Evolutionary conservation across 495 filamentous ascomycete genomes (phyloP), one percentile per base, ranked within the genome.

Genomic region (Hyaloscypha hepaticicola): DNA sequence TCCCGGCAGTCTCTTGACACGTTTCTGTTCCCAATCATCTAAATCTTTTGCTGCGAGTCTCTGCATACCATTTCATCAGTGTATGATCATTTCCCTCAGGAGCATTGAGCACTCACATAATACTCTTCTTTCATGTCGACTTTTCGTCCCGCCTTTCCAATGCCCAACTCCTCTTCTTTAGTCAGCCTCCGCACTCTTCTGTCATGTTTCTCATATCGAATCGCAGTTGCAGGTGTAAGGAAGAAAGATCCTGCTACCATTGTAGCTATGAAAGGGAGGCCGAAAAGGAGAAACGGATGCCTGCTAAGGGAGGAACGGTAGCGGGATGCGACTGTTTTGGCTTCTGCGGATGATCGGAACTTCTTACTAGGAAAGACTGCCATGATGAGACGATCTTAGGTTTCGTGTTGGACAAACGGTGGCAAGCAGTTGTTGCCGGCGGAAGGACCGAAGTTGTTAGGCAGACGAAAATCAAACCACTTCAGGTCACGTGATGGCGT

Each of bases 191-290:
- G 82, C 41, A 95, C 88, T 77, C 90, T 93, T 64, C 90, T 81
- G 73, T 99, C 96, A 70, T 97, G 86, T 38, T 88, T 85, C 78
- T 98, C 95, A 76, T 97, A 99, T 45, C 96, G 83, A 31, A 99
- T 77, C 5, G 95, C 96, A 6, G 95, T 91, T 2, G 93, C 95
- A 1, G 96, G 95, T 0, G 94, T 97, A 16, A 99, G 83, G 65
- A 93, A 89, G 77, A 99, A 99, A 8, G 91, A 96, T 0, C 91
- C 95, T 4, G 88, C 93, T n/a, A 99, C 87, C 69, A 99, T 96
- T 38, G 94, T 87, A 50, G 82, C 78, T 71, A 98, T 83, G 77
- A 99, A 99, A 16, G 95, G 95, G n/a, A 98, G 80, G 6, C 95
- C 95, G 75, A 99, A 99, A 58, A 97, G 83, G 41, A 94, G 78